These are phyloP conservation scores for Oryza meridionalis DNA, from an alignment of 176 grass and related monocot genomes.

Conservation along the genomic window DNA sequence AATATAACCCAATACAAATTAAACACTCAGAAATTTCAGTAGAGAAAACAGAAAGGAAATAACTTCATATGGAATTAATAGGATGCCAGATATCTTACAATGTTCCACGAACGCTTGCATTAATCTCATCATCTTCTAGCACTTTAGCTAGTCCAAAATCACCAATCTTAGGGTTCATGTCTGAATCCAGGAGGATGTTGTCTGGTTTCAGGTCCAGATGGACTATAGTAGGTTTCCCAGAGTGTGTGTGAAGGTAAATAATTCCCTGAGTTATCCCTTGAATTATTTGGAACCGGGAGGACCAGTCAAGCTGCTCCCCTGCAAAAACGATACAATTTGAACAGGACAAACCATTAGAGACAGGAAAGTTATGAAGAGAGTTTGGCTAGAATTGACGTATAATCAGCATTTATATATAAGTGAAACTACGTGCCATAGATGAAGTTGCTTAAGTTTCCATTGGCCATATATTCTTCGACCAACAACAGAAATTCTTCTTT, in stretches of 20 bases:
- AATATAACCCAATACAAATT: not conserved
- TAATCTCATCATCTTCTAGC: no score
- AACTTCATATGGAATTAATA: no score
- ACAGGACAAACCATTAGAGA: not conserved
- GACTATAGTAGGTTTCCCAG: not conserved
- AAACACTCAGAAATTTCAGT: not conserved
- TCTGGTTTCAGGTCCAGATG: constrained; percentile 32
- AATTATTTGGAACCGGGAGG: constrained; percentile 14
- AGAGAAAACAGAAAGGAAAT: not conserved
- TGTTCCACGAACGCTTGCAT: not conserved
- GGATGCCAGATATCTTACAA: not conserved
- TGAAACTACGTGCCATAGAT: not conserved
- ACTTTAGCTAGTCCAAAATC: constrained; percentile 24
- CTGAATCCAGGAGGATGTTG: constrained; percentile 29
- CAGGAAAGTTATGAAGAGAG: not conserved
- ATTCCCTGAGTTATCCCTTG: not conserved
- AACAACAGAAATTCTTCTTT: not conserved
- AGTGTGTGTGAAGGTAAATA: constrained; percentile 15
- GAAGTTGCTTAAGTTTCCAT: not conserved
- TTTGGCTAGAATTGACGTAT: not conserved
- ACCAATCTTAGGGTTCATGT: constrained; percentile 39
- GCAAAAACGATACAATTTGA: not conserved
- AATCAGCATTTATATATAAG: not conserved
- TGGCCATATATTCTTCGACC: constrained; percentile 10
- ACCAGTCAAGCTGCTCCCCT: not conserved